These are phyloP conservation scores for Colletotrichum abscissum DNA, from an alignment of 2,329 filamentous ascomycete genomes.

Conservation along the genomic window DNA sequence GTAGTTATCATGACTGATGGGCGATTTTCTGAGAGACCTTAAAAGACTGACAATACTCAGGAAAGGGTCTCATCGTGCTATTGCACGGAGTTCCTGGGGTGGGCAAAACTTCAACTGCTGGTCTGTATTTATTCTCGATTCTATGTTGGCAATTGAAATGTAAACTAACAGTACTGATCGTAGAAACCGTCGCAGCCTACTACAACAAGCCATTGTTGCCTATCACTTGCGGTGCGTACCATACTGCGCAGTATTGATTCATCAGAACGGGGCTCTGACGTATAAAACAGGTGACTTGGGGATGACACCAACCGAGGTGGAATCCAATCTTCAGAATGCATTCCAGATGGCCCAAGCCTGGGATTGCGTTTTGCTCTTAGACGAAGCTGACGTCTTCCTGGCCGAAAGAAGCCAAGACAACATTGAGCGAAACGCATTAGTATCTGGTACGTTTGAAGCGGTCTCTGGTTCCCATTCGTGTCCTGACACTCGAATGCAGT, in stretches of 20 bases:
- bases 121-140: not conserved
- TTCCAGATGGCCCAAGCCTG: conserved; percentile 24
- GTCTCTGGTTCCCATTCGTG: not conserved
- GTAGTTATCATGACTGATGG: conserved; percentile 29
- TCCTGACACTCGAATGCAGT: conserved; percentile 37
- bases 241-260: conserved; percentile 47
- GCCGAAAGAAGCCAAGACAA: conserved; percentile 74
- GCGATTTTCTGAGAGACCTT: fast-evolving
- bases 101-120: conserved; percentile 60
- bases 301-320: conserved; percentile 1
- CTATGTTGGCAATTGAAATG: not conserved
- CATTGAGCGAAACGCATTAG: conserved; percentile 11
- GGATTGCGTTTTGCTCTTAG: conserved; percentile 28
- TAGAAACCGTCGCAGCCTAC: conserved; percentile 15
- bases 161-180: not conserved
- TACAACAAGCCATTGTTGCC: conserved; percentile 45
- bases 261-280: conserved; percentile 56
- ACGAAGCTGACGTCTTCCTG: conserved; percentile 50
- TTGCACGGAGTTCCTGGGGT: conserved; percentile 60
- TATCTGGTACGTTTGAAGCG: conserved; percentile 1
- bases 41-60: not conserved
- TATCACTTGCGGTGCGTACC: conserved; percentile 61
- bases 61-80: conserved; percentile 53
- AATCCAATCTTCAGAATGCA: not conserved
- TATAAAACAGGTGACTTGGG: conserved; percentile 43